Evolutionary conservation across 2,329 filamentous ascomycete genomes (phyloP).

Genomic region (Pyrenophora tritici-repentis): DNA sequence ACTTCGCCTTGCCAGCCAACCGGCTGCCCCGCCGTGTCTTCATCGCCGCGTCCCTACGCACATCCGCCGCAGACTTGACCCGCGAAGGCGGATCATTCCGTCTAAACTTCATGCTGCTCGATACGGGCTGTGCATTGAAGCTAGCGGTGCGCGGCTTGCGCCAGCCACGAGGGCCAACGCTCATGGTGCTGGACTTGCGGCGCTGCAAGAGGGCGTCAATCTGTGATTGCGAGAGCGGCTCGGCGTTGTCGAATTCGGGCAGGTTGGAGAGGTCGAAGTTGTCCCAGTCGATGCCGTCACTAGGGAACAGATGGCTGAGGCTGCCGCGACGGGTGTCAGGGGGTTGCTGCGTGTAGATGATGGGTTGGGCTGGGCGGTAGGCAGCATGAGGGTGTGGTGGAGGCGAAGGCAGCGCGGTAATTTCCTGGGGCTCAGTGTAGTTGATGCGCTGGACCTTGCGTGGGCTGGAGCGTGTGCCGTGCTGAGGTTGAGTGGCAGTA

Average conservation of each 20-base stretch:
- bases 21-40: background rate
- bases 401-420: background rate
- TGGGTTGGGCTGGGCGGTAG: too few species aligned
- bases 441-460: slow-evolving; percentile 21
- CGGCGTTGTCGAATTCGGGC: background rate
- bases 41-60: background rate
- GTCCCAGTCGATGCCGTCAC: background rate
- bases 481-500: background rate
- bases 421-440: slow-evolving; percentile 9
- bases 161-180: slow-evolving; percentile 1
- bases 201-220: slow-evolving; percentile 4
- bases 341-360: background rate
- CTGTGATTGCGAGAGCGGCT: background rate
- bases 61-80: slow-evolving; percentile 1
- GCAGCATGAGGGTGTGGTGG: too few species aligned
- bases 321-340: slow-evolving; percentile 6
- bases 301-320: slow-evolving; percentile 2
- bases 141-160: slow-evolving; percentile 11
- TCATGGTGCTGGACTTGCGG: slow-evolving; percentile 15
- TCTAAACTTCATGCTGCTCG: slow-evolving; percentile 17
- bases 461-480: slow-evolving; percentile 3
- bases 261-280: background rate
- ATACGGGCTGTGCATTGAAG: slow-evolving; percentile 24
- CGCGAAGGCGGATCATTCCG: slow-evolving; percentile 17
- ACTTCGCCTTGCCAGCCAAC: background rate